A percentile compares a stretch with the other conserved stretches of the same genome.
Evolutionary conservation across 495 filamentous ascomycete species (phyloP).

Genomic region (Trichocladium uniseriatum): DNA sequence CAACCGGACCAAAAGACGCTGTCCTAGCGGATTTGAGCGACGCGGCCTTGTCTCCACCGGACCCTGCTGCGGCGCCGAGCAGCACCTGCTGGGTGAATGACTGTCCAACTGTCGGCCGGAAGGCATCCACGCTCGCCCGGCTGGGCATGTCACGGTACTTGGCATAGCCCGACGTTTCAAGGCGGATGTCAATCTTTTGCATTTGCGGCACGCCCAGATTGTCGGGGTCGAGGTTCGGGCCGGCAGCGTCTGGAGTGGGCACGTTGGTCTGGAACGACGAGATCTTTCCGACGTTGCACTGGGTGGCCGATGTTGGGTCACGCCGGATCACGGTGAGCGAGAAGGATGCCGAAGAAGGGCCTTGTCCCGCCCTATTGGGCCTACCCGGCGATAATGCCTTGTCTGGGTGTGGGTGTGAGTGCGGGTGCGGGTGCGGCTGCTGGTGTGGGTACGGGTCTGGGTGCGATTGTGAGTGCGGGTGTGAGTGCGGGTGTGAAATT

Average conservation of each 20-base stretch:
- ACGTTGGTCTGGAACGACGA: slow-evolving; percentile 40
- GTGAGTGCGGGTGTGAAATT: not conserved
- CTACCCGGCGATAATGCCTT: slow-evolving; percentile 4
- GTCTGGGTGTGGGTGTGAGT: not conserved
- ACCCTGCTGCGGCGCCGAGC: slow-evolving; percentile 4
- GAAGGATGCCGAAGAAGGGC: slow-evolving; percentile 26
- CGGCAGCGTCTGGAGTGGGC: slow-evolving; percentile 20
- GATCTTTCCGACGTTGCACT: slow-evolving; percentile 85
- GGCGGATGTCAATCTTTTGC: slow-evolving; percentile 36
- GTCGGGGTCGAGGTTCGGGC: slow-evolving; percentile 21
- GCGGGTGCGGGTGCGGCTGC: no score
- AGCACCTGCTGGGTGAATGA: slow-evolving; percentile 17
- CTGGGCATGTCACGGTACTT: slow-evolving; percentile 41
- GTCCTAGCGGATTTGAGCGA: not conserved
- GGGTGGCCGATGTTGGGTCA: slow-evolving; percentile 64
- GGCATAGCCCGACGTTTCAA: slow-evolving; percentile 41
- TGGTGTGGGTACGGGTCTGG: no score
- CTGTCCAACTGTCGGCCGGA: slow-evolving; percentile 24
- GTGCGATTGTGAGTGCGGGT: no score
- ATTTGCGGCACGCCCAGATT: slow-evolving; percentile 42
- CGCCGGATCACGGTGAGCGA: slow-evolving; percentile 84
- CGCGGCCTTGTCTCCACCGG: not conserved
- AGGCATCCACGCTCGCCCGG: slow-evolving; percentile 23
- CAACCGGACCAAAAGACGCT: not conserved
- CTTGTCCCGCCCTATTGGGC: not conserved